Conservation (phyloP, 768 basidiomycete genomes). For the Rubroboletus pulcherrimus region DNA sequence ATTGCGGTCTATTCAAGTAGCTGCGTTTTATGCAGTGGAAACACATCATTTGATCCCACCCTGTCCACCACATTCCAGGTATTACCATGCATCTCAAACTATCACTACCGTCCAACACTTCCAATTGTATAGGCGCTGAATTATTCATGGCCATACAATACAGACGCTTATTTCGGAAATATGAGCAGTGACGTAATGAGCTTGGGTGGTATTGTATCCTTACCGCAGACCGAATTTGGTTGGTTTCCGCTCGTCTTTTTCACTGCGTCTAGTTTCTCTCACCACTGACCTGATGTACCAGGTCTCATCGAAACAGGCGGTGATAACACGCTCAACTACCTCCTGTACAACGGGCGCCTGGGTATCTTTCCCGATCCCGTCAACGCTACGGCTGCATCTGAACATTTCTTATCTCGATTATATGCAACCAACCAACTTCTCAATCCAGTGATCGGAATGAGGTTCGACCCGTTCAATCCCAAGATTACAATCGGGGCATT, state of each 20-base stretch:
- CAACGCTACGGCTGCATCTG: conserved; percentile 10
- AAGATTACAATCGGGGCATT: no score
- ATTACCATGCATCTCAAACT: no score
- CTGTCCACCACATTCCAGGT: no score
- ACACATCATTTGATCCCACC: no score
- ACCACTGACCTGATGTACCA: background rate
- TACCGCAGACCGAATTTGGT: conserved; percentile 16
- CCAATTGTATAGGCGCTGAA: no score
- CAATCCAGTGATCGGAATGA: conserved; percentile 21
- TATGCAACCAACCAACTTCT: conserved; percentile 16
- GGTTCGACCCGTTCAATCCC: conserved; percentile 9
- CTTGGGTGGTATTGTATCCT: conserved; percentile 13
- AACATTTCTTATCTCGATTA: background rate
- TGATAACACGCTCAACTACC: conserved; percentile 9
- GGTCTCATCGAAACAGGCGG: conserved; percentile 18
- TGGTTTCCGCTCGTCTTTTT: background rate
- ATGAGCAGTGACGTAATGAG: conserved; percentile 1
- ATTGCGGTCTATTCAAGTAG: no score
- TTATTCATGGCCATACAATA: no score
- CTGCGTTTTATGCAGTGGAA: no score
- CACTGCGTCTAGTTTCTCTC: background rate
- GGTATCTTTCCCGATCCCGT: conserved; percentile 23
- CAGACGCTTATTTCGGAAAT: no score
- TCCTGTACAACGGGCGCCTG: conserved; percentile 21
- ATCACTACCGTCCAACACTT: no score